Evolutionary conservation across 2,329 filamentous ascomycete genomes (phyloP), one percentile per base, ranked within the genome.

Genomic region (Apiospora pterosperma): DNA sequence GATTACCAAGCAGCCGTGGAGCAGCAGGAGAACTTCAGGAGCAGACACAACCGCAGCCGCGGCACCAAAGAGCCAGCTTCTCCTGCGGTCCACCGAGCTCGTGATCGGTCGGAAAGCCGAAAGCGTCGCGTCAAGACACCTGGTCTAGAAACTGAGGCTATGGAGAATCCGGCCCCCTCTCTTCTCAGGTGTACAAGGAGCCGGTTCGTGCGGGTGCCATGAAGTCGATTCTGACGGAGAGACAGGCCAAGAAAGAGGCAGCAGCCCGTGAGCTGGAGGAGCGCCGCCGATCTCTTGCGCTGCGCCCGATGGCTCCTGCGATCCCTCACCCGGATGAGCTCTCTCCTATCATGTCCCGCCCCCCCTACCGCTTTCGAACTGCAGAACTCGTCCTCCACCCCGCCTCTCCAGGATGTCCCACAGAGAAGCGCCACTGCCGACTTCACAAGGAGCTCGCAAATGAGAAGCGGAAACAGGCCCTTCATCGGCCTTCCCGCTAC

Each of bases 181-280:
- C 65, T 4, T 76, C 76, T 14, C 66, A 66, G 16, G 31, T 65
- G 28, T n/a, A 41, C 21, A 39, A 59, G 28, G 41, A 61, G 36
- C 63, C 80, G 8, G 78, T 83, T 55, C 81, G 82, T 67, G 80
- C 79, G 19, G 85, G 85, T 4, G 87, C 89, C 66, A 73, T 88
- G 65, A 82, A 79, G 65, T 76, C 80, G 64, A 83, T 84, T 70
- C 88, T 82, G 70, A 83, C 87, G 38, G 88, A 91, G 66, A 81
- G 86, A 59, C 85, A 87, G 66, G 78, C 84, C 59, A 91, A 90
- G 77, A 92, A 90, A 77, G 91, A 93, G 69, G 82, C 88, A 60
- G 91, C 91, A 11, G 93, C 93, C 8, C 89, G 91, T 59, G 94
- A 97, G 76, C 85, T 98, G 0, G 94, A 97, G 76, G 92, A 96